Percentiles rank a stretch among this genome's conserved stretches.
phyloP scores from a whole-genome alignment of 73 alveolate genomes.

The Paramecium sexaurelia region DNA sequence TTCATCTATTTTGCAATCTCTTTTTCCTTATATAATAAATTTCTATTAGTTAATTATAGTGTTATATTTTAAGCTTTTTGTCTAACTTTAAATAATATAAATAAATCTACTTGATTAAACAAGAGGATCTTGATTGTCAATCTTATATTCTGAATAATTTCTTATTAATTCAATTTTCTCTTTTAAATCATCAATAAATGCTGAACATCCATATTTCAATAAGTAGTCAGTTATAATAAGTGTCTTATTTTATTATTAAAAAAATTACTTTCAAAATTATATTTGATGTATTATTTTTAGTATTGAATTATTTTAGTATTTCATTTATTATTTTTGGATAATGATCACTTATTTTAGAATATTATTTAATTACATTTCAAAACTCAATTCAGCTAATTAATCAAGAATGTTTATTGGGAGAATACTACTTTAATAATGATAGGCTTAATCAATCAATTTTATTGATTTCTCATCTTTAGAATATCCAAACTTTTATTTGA shows the following conservation, averaged over 20 bases:
- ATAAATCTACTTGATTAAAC: not conserved
- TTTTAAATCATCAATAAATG: conserved; percentile 21
- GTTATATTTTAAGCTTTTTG: conserved; percentile 23
- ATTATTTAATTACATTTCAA: conserved; percentile 1
- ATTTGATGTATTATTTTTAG: not conserved
- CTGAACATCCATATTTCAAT: conserved; percentile 49
- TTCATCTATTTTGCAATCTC: conserved; percentile 48
- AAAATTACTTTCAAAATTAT: not conserved
- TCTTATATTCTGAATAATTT: not conserved
- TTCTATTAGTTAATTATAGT: not conserved
- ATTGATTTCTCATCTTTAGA: not conserved
- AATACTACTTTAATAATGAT: not conserved
- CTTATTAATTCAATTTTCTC: not conserved
- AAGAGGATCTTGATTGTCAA: not conserved
- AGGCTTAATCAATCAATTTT: conserved; percentile 38
- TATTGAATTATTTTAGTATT: not conserved
- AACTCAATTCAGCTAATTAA: conserved; percentile 16
- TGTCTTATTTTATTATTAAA: not conserved
- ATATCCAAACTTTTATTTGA: conserved; percentile 49
- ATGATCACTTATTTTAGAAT: conserved; percentile 3
- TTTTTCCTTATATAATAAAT: conserved; percentile 6
- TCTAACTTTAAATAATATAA: not conserved
- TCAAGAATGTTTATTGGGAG: conserved; percentile 3
- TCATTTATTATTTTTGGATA: not conserved
- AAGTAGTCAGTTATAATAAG: not conserved